Evolutionary conservation across 805 yeast species (phyloP).

Genomic region (Yarrowia keelungensis): DNA sequence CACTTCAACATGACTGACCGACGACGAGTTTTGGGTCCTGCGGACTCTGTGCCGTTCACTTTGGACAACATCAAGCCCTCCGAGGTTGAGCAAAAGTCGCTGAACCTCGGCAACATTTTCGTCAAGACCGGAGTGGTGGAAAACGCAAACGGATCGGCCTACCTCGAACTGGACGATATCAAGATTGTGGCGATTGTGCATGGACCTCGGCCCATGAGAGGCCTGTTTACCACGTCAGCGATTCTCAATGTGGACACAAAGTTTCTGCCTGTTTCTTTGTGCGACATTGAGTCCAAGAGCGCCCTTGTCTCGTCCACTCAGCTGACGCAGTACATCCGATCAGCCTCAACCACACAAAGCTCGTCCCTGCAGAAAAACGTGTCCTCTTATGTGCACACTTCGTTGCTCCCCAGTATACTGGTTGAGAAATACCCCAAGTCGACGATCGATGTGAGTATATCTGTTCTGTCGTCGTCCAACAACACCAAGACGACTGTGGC

Average conservation of each 20-base stretch:
- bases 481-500: constrained; percentile 50
- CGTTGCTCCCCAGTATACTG: constrained; percentile 61
- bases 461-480: constrained; percentile 61
- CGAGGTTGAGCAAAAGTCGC: constrained; percentile 40
- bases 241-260: constrained; percentile 66
- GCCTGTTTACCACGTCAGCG: constrained; percentile 72
- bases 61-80: constrained; percentile 46
- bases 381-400: constrained; percentile 58
- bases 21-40: constrained; percentile 86
- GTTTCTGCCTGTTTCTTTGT: constrained; percentile 60
- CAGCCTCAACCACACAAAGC: constrained; percentile 48
- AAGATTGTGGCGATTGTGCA: constrained; percentile 72
- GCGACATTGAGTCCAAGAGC: constrained; percentile 45
- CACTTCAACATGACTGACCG: constrained; percentile 58
- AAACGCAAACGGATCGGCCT: constrained; percentile 84
- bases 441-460: constrained; percentile 77
- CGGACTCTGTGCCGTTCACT: constrained; percentile 61
- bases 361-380: constrained; percentile 54
- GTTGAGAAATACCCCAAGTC: constrained; percentile 87
- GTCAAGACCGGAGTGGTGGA: constrained; percentile 68
- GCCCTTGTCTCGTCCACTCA: constrained; percentile 39
- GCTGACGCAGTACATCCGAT: constrained; percentile 36
- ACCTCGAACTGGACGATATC: constrained; percentile 69
- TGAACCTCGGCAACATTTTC: constrained; percentile 54
- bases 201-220: constrained; percentile 88